Conservation (phyloP, 2,329 filamentous ascomycete genomes). For the Stagonosporopsis cucurbitacearum region DNA sequence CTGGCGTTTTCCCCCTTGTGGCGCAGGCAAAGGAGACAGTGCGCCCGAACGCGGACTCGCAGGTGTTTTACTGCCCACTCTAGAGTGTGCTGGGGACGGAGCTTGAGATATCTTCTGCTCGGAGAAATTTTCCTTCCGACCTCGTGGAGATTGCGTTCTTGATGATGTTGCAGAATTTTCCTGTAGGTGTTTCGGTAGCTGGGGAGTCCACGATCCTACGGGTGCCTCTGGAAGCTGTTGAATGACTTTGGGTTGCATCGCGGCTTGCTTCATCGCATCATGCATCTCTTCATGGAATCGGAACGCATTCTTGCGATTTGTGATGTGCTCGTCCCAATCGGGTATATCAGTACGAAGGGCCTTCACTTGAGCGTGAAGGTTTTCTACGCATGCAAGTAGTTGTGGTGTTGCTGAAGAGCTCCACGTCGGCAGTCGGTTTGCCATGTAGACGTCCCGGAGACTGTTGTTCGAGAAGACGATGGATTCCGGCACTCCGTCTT, state of each 20-base stretch:
- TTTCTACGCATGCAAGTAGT: conserved; percentile 52
- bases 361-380: conserved; percentile 52
- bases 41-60: conserved; percentile 39
- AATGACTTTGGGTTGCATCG: conserved; percentile 34
- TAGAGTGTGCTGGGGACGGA: conserved; percentile 36
- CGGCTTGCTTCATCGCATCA: conserved; percentile 46
- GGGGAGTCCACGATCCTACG: conserved; percentile 44
- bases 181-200: conserved; percentile 45
- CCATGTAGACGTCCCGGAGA: conserved; percentile 43
- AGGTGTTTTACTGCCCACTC: conserved; percentile 36
- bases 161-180: conserved; percentile 41
- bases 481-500: conserved; percentile 29
- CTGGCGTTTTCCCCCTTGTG: conserved; percentile 36
- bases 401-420: conserved; percentile 45
- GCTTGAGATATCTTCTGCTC: conserved; percentile 30
- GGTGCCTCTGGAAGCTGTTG: conserved; percentile 38
- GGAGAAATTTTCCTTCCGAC: conserved; percentile 43
- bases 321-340: conserved; percentile 57
- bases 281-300: conserved; percentile 55
- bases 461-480: conserved; percentile 38
- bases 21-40: conserved; percentile 39
- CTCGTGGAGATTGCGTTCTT: conserved; percentile 45
- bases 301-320: conserved; percentile 58
- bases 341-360: conserved; percentile 53
- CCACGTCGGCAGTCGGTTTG: conserved; percentile 48